Base-by-base conservation (phyloP, 2,329 filamentous ascomycete species). In the Microthyrium microscopicum region DNA sequence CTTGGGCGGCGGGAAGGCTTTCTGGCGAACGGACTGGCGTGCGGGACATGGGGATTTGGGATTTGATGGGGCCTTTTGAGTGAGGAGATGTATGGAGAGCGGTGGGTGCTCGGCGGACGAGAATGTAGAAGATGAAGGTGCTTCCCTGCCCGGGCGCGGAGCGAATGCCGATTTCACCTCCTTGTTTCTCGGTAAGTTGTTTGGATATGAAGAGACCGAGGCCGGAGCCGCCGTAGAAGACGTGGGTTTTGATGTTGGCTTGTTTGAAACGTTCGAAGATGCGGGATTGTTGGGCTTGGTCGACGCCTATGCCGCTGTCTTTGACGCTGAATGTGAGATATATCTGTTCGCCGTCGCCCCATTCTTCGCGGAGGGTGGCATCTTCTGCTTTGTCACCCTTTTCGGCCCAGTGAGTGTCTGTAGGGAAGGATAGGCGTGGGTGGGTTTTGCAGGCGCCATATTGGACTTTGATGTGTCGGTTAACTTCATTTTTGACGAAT, bases 71-170 rank as follows among this genome's bases (percentile, higher is more conserved):
- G n/a, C n/a, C n/a, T n/a, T n/a, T n/a, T n/a, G n/a, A n/a, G n/a
- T n/a, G n/a, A n/a, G n/a, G n/a, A n/a, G n/a, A n/a, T n/a, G n/a
- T n/a, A n/a, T n/a, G n/a, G n/a, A n/a, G 19, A 3, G 34, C 9
- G 17, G 16, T 15, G 20, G 34, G 17, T 12, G 20, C 20, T 16
- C 27, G 29, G 12, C 33, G 33, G 5, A 24, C 27, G 43, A 70
- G 70, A 46, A 78, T 61, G 45, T 76, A 78, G 46, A 79, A 78
- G 21, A 64, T 69, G 50, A 79, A 78, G 1, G 66, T 73, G 43
- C 70, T 73, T 20, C 74, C 74, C 8, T 62, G 48, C 5, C 66
- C 71, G 38, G 63, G 61, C 29, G 58, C 48, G 0, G 72, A 76
- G 2, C 61, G 58, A 5, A 80, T 70, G 1, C 74, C 75, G 22